Percentiles rank a stretch among this genome's conserved stretches.
Conservation (phyloP, 2,329 filamentous ascomycete genomes). For the Alternaria rosae region DNA sequence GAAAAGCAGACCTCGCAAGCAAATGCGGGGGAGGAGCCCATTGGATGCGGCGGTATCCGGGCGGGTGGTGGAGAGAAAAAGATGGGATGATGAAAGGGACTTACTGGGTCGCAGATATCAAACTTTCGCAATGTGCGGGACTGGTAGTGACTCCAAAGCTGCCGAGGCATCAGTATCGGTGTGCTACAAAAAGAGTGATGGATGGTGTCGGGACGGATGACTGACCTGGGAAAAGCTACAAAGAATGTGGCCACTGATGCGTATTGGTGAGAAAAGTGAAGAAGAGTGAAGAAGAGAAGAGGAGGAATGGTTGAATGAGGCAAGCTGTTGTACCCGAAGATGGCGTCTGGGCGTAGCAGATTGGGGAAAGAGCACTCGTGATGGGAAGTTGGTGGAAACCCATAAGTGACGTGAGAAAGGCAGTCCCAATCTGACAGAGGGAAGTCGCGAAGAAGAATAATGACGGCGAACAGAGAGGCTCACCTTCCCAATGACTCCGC, state of each 20-base stretch:
- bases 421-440: constrained; percentile 27
- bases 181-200: not conserved
- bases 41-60: not conserved
- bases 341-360: constrained; percentile 31
- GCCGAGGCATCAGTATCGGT: constrained; percentile 24
- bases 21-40: constrained; percentile 2
- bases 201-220: constrained; percentile 12
- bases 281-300: constrained; percentile 38
- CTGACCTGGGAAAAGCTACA: constrained; percentile 54
- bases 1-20: constrained; percentile 7
- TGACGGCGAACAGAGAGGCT: constrained; percentile 21
- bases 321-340: constrained; percentile 27
- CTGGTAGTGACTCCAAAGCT: constrained; percentile 54
- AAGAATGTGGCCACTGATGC: constrained; percentile 56
- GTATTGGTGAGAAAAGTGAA: constrained; percentile 51
- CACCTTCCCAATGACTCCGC: constrained; percentile 28
- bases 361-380: constrained; percentile 38
- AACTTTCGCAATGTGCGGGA: constrained; percentile 50
- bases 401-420: constrained; percentile 16
- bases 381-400: constrained; percentile 18
- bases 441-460: constrained; percentile 19
- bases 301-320: constrained; percentile 16
- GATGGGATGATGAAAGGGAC: constrained; percentile 22
- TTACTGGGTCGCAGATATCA: constrained; percentile 52
- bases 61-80: constrained; percentile 16